Evolutionary conservation across 1,284 basidiomycete genomes (phyloP), one percentile per base, ranked within the genome.

Genomic region (Microbotryum silenes-acaulis): DNA sequence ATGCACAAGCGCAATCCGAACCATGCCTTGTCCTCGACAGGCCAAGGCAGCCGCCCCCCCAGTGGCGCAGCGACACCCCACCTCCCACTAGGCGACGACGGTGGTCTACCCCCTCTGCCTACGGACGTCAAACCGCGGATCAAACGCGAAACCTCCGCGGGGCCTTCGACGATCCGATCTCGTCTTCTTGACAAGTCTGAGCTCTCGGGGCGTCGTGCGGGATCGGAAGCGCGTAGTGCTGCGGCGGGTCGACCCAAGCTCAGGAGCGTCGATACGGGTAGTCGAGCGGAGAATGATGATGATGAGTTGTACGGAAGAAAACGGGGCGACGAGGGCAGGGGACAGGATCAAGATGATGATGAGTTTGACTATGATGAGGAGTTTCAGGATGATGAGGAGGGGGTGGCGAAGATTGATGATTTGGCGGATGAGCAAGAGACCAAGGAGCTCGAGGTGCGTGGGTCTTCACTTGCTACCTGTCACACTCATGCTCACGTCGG

Each of bases 371-470:
- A 83, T 71, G 89, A 91, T 70, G 88, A 88, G 70, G 86, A 87
- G 21, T 87, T 90, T 71, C 86, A 86, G 23, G 90, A 91, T 69
- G 89, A 92, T 67, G 89, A 92, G 56, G 89, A 91, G 72, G 84
- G 73, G 1, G 71, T 72, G 25, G 72, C 71, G 12, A 70, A 83
- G 72, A 81, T 84, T 73, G 78, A 81, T 23, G 85, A 88, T 60
- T 83, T 84, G 33, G 78, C 79, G 58, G 84, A 90, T 54, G 90
- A 91, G 63, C 87, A 90, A 61, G 87, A 90, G 72, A 81, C 85
- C 46, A 91, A 88, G 73, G 88, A 91, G 74, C 78, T 86, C n/a
- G 88, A 90, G 80, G 89, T 86, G 59, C 27, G 54, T 42, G 16
- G n/a, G 33, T 78, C 74, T 49, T 45, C 27, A 16, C 12, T 20